A percentile compares a stretch with the other conserved stretches of the same genome.
phyloP scores from a whole-genome alignment of 176 grass and related monocot species.

The Melocanna baccifera region DNA sequence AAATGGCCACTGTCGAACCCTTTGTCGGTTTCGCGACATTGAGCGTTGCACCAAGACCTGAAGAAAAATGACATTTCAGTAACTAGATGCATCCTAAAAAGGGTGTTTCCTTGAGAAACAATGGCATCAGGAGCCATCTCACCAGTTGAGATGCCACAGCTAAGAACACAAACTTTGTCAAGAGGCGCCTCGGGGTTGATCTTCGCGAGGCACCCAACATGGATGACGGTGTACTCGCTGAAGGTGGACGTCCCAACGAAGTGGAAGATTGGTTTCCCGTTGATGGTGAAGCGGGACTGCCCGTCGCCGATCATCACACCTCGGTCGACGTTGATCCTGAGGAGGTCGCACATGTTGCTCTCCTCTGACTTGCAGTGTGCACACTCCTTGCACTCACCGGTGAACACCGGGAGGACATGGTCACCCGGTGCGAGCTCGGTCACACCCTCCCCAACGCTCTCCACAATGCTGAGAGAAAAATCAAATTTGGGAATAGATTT shows the following conservation, averaged over 20 bases:
- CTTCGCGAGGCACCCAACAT: constrained; percentile 69
- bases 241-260: constrained; percentile 85
- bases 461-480: constrained; percentile 49
- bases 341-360: constrained; percentile 92
- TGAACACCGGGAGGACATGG: constrained; percentile 91
- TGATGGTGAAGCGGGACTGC: constrained; percentile 53
- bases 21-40: constrained; percentile 80
- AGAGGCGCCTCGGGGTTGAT: constrained; percentile 66
- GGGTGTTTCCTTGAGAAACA: not conserved
- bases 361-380: constrained; percentile 75
- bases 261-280: constrained; percentile 71
- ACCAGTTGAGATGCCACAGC: constrained; percentile 82
- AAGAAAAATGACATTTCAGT: not conserved
- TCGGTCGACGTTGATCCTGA: constrained; percentile 73
- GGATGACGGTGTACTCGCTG: constrained; percentile 87
- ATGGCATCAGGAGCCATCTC: not conserved
- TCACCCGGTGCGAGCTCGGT: constrained; percentile 67
- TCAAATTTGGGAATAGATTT: not conserved
- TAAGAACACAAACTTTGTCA: constrained; percentile 83
- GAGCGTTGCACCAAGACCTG: constrained; percentile 72
- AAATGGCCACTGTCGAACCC: constrained; percentile 67
- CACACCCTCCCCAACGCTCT: constrained; percentile 72
- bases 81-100: not conserved
- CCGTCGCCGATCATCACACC: constrained; percentile 72
- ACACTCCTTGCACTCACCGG: constrained; percentile 87